Conservation (phyloP, 371 early-diverging fungal genomes). For the Lichtheimia corymbifera region DNA sequence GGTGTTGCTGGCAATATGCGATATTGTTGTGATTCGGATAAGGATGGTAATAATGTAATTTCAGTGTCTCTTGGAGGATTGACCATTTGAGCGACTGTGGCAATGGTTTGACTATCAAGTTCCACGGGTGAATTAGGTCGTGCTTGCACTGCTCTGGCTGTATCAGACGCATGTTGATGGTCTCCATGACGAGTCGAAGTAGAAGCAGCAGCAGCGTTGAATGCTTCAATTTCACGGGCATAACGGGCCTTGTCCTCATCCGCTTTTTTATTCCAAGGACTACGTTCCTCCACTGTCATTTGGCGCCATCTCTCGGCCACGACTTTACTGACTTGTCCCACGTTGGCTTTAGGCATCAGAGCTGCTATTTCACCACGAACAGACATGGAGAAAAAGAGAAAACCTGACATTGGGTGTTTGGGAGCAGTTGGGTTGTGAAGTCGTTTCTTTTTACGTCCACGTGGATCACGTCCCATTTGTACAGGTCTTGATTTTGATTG, state of each 20-base stretch:
- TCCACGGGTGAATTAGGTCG: conserved; percentile 13
- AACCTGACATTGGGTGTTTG: conserved; percentile 80
- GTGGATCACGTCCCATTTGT: conserved; percentile 33
- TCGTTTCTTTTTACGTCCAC: conserved; percentile 64
- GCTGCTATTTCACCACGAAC: conserved; percentile 61
- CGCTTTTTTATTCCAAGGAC: conserved; percentile 65
- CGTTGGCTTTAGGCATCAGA: conserved; percentile 54
- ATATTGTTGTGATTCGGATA: conserved; percentile 4
- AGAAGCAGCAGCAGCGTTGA: background rate
- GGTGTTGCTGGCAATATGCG: conserved; percentile 12
- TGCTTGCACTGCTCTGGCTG: background rate
- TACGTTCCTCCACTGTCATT: conserved; percentile 49
- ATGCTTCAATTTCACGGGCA: conserved; percentile 64
- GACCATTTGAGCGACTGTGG: conserved; percentile 31
- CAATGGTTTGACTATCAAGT: conserved; percentile 27
- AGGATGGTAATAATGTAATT: background rate
- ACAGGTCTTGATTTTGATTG: conserved; percentile 14
- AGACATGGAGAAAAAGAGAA: conserved; percentile 65
- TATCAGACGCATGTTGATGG: background rate
- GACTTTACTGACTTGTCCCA: conserved; percentile 65
- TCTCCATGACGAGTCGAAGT: too few relatives aligned
- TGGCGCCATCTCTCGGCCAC: conserved; percentile 69
- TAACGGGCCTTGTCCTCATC: conserved; percentile 74
- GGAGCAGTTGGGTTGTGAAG: conserved; percentile 68
- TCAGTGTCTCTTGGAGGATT: conserved; percentile 9